Percentiles rank a stretch among this genome's conserved stretches.
phyloP scores from a whole-genome alignment of 2,329 filamentous ascomycete species.

The Aschersonia sp. region DNA sequence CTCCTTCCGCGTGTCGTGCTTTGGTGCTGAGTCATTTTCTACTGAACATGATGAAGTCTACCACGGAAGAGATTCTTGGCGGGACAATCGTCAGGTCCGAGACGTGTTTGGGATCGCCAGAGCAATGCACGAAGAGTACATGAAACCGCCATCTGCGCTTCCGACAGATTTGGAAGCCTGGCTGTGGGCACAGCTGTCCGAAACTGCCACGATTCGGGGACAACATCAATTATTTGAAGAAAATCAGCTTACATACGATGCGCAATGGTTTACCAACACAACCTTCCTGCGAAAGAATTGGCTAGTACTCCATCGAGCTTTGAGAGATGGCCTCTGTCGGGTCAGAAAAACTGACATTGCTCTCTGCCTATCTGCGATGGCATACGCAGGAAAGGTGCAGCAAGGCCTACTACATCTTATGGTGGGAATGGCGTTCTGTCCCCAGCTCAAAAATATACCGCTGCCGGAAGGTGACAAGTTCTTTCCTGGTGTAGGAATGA shows the following conservation, averaged over 20 bases:
- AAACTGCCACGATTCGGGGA: not conserved
- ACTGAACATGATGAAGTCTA: slow-evolving; percentile 5
- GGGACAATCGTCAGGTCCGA: not conserved
- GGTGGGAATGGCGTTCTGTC: not conserved
- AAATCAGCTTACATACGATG: not conserved
- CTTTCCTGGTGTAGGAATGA: not conserved
- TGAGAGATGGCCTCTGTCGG: not conserved
- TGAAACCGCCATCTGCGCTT: not conserved
- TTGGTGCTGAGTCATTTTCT: slow-evolving; percentile 9
- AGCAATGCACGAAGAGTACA: not conserved
- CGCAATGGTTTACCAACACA: not conserved
- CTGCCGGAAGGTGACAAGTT: not conserved
- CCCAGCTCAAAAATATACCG: not conserved
- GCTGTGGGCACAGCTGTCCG: not conserved
- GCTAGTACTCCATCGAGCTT: not conserved
- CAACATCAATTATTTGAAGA: not conserved
- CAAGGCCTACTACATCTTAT: not conserved
- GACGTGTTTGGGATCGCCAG: slow-evolving; percentile 1
- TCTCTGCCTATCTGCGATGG: slow-evolving; percentile 1
- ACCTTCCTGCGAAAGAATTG: not conserved
- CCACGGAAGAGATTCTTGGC: slow-evolving; percentile 2
- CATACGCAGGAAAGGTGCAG: not conserved
- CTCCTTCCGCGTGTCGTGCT: slow-evolving; percentile 5
- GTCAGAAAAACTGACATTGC: not conserved
- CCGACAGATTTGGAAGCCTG: not conserved